Percentiles rank a stretch among this genome's conserved stretches.
phyloP scores from a whole-genome alignment of 441 rosid genomes.

The Gossypium lobatum region DNA sequence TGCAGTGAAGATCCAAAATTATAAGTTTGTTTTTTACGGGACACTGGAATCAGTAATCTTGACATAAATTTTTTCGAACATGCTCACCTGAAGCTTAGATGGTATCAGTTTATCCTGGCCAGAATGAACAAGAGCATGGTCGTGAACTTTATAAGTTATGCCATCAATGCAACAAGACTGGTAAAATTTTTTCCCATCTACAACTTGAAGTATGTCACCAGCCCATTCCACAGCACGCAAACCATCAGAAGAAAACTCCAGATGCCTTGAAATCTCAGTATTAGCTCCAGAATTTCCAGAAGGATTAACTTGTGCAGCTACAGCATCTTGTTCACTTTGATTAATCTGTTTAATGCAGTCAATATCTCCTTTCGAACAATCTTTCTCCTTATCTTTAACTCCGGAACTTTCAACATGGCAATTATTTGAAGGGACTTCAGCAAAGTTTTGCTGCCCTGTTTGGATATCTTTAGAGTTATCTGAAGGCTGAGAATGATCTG shows the following conservation, averaged over 20 bases:
- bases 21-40: not conserved
- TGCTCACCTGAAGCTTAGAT: slow-evolving; percentile 53
- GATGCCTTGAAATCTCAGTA: slow-evolving; percentile 13
- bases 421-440: slow-evolving; percentile 22
- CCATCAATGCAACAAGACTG: slow-evolving; percentile 42
- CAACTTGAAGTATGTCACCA: slow-evolving; percentile 32
- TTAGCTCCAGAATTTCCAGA: slow-evolving; percentile 25
- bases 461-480: slow-evolving; percentile 23
- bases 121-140: slow-evolving; percentile 50
- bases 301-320: slow-evolving; percentile 19
- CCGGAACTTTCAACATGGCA: slow-evolving; percentile 6
- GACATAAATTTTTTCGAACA: not conserved
- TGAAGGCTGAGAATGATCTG: slow-evolving; percentile 31
- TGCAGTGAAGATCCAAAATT: slow-evolving; percentile 24
- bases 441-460: slow-evolving; percentile 23
- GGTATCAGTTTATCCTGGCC: slow-evolving; percentile 39
- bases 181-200: slow-evolving; percentile 47
- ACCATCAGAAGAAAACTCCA: slow-evolving; percentile 25
- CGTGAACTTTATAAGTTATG: slow-evolving; percentile 45
- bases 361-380: slow-evolving; percentile 11
- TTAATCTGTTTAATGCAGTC: slow-evolving; percentile 18
- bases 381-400: slow-evolving; percentile 22
- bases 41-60: not conserved
- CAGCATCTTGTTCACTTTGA: slow-evolving; percentile 26
- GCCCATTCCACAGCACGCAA: slow-evolving; percentile 39